phyloP scores from a whole-genome alignment of 2,329 filamentous ascomycete genomes.

The Emmonsia crescens region DNA sequence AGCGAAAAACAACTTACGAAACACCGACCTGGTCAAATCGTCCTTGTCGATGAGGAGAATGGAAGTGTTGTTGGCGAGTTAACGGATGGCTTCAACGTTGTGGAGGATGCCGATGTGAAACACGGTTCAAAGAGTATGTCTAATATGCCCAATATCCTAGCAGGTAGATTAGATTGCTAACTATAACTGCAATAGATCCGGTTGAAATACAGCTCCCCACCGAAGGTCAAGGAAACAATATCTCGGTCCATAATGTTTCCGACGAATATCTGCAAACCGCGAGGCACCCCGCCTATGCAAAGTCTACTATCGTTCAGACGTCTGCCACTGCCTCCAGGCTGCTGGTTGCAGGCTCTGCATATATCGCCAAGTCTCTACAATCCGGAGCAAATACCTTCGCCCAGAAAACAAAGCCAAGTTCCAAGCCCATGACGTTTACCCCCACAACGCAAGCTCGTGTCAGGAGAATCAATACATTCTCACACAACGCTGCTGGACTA shows the following conservation, averaged over 20 bases:
- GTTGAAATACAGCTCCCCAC: constrained; percentile 39
- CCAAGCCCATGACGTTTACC: constrained; percentile 77
- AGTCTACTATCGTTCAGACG: constrained; percentile 74
- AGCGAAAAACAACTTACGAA: constrained; percentile 21
- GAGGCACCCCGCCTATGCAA: constrained; percentile 82
- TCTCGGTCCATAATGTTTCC: constrained; percentile 38
- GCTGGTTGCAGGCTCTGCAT: constrained; percentile 76
- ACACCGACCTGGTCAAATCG: constrained; percentile 60
- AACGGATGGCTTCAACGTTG: constrained; percentile 65
- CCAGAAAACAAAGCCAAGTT: constrained; percentile 63
- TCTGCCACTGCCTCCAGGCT: constrained; percentile 81
- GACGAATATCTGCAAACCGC: constrained; percentile 60
- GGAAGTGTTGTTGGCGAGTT: constrained; percentile 91
- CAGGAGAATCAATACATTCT: constrained; percentile 82
- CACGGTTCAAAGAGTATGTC: constrained; percentile 80
- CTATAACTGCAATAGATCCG: constrained; percentile 28
- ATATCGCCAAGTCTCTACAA: constrained; percentile 66
- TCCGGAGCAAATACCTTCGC: constrained; percentile 71
- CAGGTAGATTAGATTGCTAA: background rate
- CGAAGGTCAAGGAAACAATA: constrained; percentile 35
- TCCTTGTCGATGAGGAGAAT: constrained; percentile 90
- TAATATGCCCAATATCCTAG: background rate
- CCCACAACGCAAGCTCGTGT: constrained; percentile 75
- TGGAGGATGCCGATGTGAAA: constrained; percentile 64
- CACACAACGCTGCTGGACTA: constrained; percentile 63